These are phyloP conservation scores for Crepidotus variabilis DNA, from an alignment of 768 basidiomycete genomes.

Conservation along the genomic window DNA sequence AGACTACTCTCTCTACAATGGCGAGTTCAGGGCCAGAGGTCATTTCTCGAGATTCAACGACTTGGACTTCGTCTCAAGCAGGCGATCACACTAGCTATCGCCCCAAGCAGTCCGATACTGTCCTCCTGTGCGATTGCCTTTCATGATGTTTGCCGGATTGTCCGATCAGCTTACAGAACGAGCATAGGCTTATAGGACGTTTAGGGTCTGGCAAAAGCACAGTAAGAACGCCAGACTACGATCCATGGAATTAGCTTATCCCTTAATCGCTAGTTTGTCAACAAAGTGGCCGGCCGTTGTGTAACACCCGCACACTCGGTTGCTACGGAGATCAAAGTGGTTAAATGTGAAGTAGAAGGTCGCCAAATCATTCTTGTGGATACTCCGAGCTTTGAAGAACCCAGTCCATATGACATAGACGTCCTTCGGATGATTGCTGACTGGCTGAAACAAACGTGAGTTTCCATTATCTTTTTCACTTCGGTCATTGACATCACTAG, in stretches of 20 bases:
- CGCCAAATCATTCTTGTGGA: conserved; percentile 12
- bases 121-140: neutral
- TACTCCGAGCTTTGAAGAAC: conserved; percentile 13
- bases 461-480: neutral
- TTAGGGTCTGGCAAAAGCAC: neutral
- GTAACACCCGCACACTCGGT: no score
- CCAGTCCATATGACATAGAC: conserved; percentile 7
- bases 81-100: neutral
- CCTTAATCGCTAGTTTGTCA: neutral
- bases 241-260: no score
- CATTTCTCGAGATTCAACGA: no score
- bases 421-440: conserved; percentile 9
- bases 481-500: neutral
- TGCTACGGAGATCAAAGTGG: conserved; percentile 1
- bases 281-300: conserved; percentile 1
- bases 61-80: no score
- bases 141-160: neutral
- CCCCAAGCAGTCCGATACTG: neutral
- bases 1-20: no score
- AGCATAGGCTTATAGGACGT: neutral
- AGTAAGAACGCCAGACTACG: neutral
- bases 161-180: neutral
- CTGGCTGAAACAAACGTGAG: conserved; percentile 12
- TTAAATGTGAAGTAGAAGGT: neutral
- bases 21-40: no score